Conservation (phyloP, 1,284 basidiomycete genomes). For the Trametes sp. region DNA sequence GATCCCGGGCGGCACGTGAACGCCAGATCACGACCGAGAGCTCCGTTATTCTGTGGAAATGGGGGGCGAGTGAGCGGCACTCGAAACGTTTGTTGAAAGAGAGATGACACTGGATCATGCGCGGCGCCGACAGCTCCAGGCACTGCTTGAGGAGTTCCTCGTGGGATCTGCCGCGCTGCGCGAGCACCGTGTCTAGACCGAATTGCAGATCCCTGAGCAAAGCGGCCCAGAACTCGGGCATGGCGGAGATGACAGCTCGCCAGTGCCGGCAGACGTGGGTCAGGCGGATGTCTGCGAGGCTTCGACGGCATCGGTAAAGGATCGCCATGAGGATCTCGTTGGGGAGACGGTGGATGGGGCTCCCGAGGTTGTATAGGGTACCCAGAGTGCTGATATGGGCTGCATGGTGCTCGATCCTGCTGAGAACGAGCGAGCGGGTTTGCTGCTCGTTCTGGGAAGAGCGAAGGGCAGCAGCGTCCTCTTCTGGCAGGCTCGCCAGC, state of each 20-base stretch:
- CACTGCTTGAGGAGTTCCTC: not conserved
- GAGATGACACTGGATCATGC: not conserved
- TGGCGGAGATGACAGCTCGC: constrained; percentile 4
- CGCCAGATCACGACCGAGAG: not conserved
- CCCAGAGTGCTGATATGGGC: not conserved
- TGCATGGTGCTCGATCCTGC: not conserved
- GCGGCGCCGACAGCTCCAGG: not conserved
- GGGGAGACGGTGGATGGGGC: constrained; percentile 2
- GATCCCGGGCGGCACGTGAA: not conserved
- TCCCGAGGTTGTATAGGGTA: not conserved
- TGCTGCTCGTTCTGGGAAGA: not conserved
- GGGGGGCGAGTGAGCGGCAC: not conserved
- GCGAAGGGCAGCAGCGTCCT: not conserved
- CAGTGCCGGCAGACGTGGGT: constrained; percentile 16
- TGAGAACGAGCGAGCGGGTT: not conserved
- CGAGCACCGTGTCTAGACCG: not conserved
- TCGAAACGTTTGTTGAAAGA: not conserved
- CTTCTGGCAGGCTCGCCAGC: not conserved
- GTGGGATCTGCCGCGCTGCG: too few species aligned
- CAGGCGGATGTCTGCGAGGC: constrained; percentile 1
- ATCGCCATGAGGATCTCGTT: constrained; percentile 6
- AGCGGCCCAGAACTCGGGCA: constrained; percentile 14
- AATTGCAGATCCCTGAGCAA: not conserved
- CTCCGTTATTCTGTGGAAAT: not conserved
- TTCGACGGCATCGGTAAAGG: not conserved